These are phyloP conservation scores for Tranzscheliella williamsii DNA, from an alignment of 1,284 basidiomycete species.

Conservation along the genomic window DNA sequence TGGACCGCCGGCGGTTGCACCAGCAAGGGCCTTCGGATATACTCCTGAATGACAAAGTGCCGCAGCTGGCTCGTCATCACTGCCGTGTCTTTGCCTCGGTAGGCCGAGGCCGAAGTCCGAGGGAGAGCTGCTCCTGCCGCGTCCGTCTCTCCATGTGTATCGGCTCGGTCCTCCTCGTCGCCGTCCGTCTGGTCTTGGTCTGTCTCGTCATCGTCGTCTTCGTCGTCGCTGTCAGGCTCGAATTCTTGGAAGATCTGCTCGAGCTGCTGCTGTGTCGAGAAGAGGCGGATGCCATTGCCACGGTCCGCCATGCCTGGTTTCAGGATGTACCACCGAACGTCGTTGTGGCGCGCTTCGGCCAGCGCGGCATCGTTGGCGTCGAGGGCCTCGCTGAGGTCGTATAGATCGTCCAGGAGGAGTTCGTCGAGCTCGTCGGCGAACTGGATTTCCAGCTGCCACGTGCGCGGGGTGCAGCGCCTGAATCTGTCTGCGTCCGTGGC, in stretches of 20 bases:
- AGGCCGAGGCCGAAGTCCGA: background rate
- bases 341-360: conserved; percentile 57
- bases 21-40: conserved; percentile 41
- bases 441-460: conserved; percentile 85
- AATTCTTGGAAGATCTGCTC: conserved; percentile 81
- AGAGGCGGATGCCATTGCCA: conserved; percentile 90
- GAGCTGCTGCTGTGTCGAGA: conserved; percentile 76
- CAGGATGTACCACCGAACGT: conserved; percentile 66
- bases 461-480: conserved; percentile 68
- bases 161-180: conserved; percentile 60
- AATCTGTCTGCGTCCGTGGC: conserved; percentile 7
- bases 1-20: conserved; percentile 5
- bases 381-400: conserved; percentile 75
- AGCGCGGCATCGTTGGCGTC: conserved; percentile 15
- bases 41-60: conserved; percentile 94
- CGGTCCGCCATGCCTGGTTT: conserved; percentile 98
- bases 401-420: conserved; percentile 88
- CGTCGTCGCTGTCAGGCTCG: conserved; percentile 68
- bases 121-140: no score
- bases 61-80: conserved; percentile 74
- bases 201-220: conserved; percentile 60
- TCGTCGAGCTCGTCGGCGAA: conserved; percentile 96
- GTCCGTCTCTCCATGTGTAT: background rate
- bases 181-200: conserved; percentile 41
- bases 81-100: conserved; percentile 40